Conservation (phyloP, 495 filamentous ascomycete species). For the Daldinia loculata region DNA sequence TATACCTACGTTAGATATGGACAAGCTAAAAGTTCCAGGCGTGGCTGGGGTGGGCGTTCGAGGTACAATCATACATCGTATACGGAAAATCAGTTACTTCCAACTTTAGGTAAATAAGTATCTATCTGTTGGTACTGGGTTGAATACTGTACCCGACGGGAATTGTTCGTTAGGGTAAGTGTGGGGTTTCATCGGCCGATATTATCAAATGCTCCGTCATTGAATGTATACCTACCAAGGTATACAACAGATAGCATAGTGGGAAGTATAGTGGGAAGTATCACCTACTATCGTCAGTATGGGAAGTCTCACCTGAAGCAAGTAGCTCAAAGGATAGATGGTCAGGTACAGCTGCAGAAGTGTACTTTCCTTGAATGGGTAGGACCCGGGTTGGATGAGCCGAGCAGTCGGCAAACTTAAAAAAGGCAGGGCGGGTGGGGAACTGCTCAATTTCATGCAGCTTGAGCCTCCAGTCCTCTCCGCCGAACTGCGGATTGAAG, state of each 20-base stretch:
- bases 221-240: background rate
- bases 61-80: background rate
- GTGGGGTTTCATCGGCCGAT: constrained; percentile 9
- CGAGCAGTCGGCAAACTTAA: constrained; percentile 43
- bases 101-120: background rate
- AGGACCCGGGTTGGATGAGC: constrained; percentile 40
- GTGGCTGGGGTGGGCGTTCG: constrained; percentile 32
- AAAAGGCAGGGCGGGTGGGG: constrained; percentile 39
- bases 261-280: background rate
- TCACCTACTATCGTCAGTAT: background rate
- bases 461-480: constrained; percentile 41
- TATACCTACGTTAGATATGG: background rate
- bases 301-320: constrained; percentile 2
- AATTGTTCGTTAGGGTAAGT: constrained; percentile 15
- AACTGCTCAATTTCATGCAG: constrained; percentile 43
- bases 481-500: constrained; percentile 14
- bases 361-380: constrained; percentile 37
- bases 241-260: background rate
- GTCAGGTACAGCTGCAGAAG: constrained; percentile 38
- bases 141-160: constrained; percentile 18
- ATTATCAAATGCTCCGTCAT: background rate
- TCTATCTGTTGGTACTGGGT: constrained; percentile 12
- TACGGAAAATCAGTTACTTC: background rate
- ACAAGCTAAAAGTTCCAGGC: constrained; percentile 28
- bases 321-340: constrained; percentile 14